Percentiles rank a stretch among this genome's conserved stretches.
Conservation (phyloP, 805 yeast genomes). For the Diddensiella caesifluorescens region DNA sequence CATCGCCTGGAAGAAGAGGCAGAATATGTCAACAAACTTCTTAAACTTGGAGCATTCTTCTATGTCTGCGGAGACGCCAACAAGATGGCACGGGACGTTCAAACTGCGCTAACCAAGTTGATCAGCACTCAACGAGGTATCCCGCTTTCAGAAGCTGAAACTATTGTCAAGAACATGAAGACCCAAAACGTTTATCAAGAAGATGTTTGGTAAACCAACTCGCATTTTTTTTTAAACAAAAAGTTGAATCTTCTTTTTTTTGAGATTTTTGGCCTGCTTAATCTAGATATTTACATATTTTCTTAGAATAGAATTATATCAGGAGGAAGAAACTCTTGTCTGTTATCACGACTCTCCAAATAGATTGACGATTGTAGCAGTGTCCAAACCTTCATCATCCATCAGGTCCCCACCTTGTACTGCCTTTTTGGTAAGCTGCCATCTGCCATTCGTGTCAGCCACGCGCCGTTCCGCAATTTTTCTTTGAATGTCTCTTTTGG, state of each 20-base stretch:
- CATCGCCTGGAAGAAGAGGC: conserved; percentile 52
- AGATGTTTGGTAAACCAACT: conserved; percentile 95
- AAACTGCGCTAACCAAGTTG: conserved; percentile 58
- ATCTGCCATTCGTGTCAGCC: conserved; percentile 9
- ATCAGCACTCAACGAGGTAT: conserved; percentile 59
- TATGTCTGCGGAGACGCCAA: conserved; percentile 98
- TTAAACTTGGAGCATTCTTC: conserved; percentile 70
- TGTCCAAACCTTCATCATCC: conserved; percentile 24
- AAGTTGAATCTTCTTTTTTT: background rate
- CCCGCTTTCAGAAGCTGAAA: conserved; percentile 63
- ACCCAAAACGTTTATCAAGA: conserved; percentile 89
- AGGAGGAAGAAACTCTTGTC: background rate
- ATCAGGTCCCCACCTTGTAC: conserved; percentile 22
- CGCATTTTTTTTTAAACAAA: too few relatives aligned
- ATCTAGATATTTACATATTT: background rate
- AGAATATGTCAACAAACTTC: conserved; percentile 46
- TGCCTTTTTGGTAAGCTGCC: conserved; percentile 19
- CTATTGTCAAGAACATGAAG: conserved; percentile 69
- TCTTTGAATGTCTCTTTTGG: conserved; percentile 35
- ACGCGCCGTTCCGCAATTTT: conserved; percentile 7
- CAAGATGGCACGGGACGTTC: conserved; percentile 93
- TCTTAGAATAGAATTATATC: background rate
- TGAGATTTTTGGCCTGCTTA: background rate
- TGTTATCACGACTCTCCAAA: conserved; percentile 11
- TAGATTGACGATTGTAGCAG: conserved; percentile 18